Evolutionary conservation across 768 basidiomycete genomes (phyloP), one percentile per base, ranked within the genome.

Genomic region (Symmetrospora coprosmae): DNA sequence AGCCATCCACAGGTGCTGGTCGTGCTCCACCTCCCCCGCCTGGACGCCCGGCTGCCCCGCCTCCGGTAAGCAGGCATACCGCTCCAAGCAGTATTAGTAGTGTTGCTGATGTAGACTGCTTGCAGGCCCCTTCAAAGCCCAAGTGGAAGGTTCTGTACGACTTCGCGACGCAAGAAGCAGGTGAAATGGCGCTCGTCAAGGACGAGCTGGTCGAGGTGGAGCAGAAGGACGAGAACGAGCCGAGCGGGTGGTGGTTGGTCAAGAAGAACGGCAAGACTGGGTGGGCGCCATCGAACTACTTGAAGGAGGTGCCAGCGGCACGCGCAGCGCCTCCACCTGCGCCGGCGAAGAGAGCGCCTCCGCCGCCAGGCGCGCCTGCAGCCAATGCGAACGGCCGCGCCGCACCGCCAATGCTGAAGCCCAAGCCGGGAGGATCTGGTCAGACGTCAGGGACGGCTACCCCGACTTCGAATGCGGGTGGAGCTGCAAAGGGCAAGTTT

Each of bases 271-370:
- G 79, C 2, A 73, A 75, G 17, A 89, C 96, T 70, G 94, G 88
- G 14, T 99, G 91, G 90, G 88, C 91, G 19, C 94, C 94, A 1
- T 82, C 84, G 50, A 90, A 88, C 72, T 94, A 90, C 69, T 81
- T 92, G 6, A 90, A 94, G 70, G 78, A 84, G 33, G 79, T 84
- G 4, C 82, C 82, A 17, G 81, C 79, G 65, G 78, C 81, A 2
- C 81, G 80, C 40, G 78, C 82, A 1, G 75, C 81, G 0, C 77
- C 82, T 23, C 77, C 84, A 0, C 81, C 85, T 0, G 25, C 61
- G 23, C 64, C 64, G 9, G 50, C 50, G 2, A 50, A 48, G 17
- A 43, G 43, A 27, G 65, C 71, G 5, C 74, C 75, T 0, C 67
- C 71, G 0, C 69, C 67, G 0, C 67, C 67, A 17, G 37, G 53